Evolutionary conservation across 768 basidiomycete genomes (phyloP).

Genomic region (Leccinum uliginosum): DNA sequence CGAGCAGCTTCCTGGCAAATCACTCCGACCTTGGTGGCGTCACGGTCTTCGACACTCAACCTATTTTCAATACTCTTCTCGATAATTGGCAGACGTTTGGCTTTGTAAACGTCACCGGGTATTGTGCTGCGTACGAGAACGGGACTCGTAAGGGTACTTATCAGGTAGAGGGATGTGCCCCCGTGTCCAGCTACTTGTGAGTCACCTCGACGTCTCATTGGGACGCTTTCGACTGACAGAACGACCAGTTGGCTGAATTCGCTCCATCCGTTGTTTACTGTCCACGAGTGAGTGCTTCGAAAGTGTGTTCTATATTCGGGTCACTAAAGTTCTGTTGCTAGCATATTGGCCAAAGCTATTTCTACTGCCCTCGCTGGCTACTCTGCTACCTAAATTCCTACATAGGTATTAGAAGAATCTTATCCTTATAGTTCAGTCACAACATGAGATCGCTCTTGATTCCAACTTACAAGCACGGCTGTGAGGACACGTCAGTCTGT

Average conservation of each 20-base stretch:
- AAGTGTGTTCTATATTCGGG: not conserved
- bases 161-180: conserved; percentile 54
- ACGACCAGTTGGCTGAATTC: conserved; percentile 52
- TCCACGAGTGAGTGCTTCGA: conserved; percentile 47
- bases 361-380: conserved; percentile 41
- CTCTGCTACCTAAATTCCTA: conserved; percentile 5
- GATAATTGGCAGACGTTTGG: conserved; percentile 50
- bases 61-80: conserved; percentile 55
- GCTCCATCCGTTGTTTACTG: conserved; percentile 58
- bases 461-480: too few relatives aligned
- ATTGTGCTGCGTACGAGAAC: conserved; percentile 54
- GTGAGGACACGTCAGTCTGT: too few relatives aligned
- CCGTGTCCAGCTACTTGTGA: conserved; percentile 64
- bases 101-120: conserved; percentile 57
- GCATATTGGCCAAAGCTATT: conserved; percentile 49
- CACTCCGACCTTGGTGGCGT: conserved; percentile 43
- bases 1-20: conserved; percentile 36
- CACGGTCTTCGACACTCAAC: conserved; percentile 51
- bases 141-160: conserved; percentile 51
- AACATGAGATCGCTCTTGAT: not conserved
- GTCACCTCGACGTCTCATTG: conserved; percentile 16
- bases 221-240: not conserved
- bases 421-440: not conserved
- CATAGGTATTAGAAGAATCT: conserved; percentile 1
- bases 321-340: conserved; percentile 18